Percentiles rank a stretch among this genome's conserved stretches.
Conservation (phyloP, 176 grass and related monocot genomes). For the Pharus latifolius region DNA sequence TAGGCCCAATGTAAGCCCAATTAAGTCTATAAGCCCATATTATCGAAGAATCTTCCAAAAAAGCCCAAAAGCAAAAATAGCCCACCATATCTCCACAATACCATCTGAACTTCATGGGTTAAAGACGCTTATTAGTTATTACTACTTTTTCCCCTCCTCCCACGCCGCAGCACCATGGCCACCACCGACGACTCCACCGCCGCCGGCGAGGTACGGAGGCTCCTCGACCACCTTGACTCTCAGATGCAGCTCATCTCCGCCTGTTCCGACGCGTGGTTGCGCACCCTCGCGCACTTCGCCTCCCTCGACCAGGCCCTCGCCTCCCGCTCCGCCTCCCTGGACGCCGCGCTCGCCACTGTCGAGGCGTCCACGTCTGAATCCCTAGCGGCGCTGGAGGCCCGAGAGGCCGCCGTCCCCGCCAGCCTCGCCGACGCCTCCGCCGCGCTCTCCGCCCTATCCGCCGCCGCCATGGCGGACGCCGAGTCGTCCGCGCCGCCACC, state of each 20-base stretch:
- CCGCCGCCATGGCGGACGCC: slow-evolving; percentile 14
- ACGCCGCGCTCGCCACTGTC: slow-evolving; percentile 30
- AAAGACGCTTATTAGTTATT: no score
- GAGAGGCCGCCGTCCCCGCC: slow-evolving; percentile 35
- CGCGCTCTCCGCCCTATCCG: slow-evolving; percentile 24
- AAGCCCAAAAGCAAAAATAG: no score
- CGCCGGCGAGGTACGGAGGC: slow-evolving; percentile 26
- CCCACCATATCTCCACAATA: no score
- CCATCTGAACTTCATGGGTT: no score
- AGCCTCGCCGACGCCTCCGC: slow-evolving; percentile 16
- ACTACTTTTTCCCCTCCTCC: neutral
- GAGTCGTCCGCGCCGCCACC: slow-evolving; percentile 24
- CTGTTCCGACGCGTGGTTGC: slow-evolving; percentile 37
- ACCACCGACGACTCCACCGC: slow-evolving; percentile 28
- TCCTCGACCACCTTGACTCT: slow-evolving; percentile 52
- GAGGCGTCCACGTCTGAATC: slow-evolving; percentile 32
- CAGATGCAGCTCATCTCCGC: slow-evolving; percentile 30
- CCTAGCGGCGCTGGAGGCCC: slow-evolving; percentile 33
- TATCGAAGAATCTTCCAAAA: no score
- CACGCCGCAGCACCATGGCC: slow-evolving; percentile 21
- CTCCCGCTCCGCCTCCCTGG: slow-evolving; percentile 37
- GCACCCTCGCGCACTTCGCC: slow-evolving; percentile 41
- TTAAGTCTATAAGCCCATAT: slow-evolving; percentile 7
- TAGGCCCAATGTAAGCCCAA: neutral
- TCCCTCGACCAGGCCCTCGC: slow-evolving; percentile 54